Conservation (phyloP, 1,139 yeast genomes). For the Diutina rugosa region DNA sequence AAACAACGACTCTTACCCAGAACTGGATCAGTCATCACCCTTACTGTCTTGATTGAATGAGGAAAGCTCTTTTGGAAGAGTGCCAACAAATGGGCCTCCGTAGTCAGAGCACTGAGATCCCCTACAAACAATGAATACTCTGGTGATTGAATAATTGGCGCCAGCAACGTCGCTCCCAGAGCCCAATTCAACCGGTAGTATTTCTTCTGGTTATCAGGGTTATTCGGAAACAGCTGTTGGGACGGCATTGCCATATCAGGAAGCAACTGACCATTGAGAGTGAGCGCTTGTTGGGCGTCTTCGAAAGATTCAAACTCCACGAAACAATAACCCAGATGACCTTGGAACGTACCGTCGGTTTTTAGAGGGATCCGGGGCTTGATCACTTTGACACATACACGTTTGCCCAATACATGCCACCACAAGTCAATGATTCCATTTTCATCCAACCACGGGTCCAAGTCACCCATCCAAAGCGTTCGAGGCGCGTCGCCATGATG, state of each 20-base stretch:
- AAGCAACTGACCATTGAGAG: slow-evolving; percentile 50
- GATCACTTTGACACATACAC: slow-evolving; percentile 39
- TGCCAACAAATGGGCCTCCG: slow-evolving; percentile 56
- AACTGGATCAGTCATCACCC: slow-evolving; percentile 65
- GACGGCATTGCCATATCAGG: slow-evolving; percentile 44
- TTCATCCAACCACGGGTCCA: slow-evolving; percentile 66
- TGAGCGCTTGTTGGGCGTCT: slow-evolving; percentile 54
- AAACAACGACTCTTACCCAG: slow-evolving; percentile 66
- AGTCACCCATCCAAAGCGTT: slow-evolving; percentile 63
- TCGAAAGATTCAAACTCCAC: slow-evolving; percentile 50
- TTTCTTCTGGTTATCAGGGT: slow-evolving; percentile 43
- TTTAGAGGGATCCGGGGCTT: slow-evolving; percentile 28
- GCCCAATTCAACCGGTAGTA: slow-evolving; percentile 66
- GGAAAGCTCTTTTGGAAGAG: slow-evolving; percentile 52
- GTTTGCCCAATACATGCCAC: slow-evolving; percentile 32
- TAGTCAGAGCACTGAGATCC: slow-evolving; percentile 59
- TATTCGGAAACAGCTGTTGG: slow-evolving; percentile 27
- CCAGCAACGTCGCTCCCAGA: slow-evolving; percentile 45
- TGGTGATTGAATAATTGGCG: slow-evolving; percentile 36
- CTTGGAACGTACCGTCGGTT: slow-evolving; percentile 10
- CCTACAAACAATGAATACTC: slow-evolving; percentile 69
- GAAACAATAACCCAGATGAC: slow-evolving; percentile 65
- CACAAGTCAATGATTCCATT: slow-evolving; percentile 44
- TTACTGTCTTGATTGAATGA: slow-evolving; percentile 49
- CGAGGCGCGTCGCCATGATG: slow-evolving; percentile 5